These are phyloP conservation scores for Elsinoe fawcettii DNA, from an alignment of 2,329 filamentous ascomycete species.

Conservation along the genomic window DNA sequence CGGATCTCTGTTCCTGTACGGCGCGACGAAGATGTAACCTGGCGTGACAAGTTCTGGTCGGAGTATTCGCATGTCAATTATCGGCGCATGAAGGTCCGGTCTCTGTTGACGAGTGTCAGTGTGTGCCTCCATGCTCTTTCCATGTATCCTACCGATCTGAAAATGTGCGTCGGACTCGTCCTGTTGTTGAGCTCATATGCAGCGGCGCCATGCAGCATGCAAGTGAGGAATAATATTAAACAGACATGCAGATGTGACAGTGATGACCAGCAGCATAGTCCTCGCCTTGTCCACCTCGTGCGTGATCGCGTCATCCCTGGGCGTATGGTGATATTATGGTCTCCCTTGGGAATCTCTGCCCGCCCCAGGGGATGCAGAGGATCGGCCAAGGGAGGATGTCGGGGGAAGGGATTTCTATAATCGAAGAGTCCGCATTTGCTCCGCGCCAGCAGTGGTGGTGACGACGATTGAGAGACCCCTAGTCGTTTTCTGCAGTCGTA, in stretches of 20 bases:
- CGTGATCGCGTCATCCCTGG: conserved; percentile 11
- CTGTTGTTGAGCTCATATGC: conserved; percentile 27
- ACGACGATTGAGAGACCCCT: not conserved
- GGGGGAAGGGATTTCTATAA: not conserved
- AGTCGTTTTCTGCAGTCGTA: not conserved
- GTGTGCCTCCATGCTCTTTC: not conserved
- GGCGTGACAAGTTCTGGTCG: conserved; percentile 33
- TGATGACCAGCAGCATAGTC: not conserved
- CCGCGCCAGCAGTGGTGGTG: not conserved
- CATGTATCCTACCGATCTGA: conserved; percentile 29
- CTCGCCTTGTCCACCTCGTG: conserved; percentile 4
- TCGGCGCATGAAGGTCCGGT: conserved; percentile 34
- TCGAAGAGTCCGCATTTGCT: conserved; percentile 13
- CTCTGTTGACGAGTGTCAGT: conserved; percentile 24
- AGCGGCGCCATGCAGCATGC: conserved; percentile 16
- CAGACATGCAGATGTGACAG: not conserved
- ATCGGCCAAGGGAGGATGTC: not conserved
- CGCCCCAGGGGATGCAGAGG: conserved; percentile 11
- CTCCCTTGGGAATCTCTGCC: conserved; percentile 10
- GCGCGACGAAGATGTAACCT: conserved; percentile 46
- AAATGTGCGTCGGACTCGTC: conserved; percentile 30
- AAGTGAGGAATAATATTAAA: not conserved
- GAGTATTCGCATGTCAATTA: conserved; percentile 28
- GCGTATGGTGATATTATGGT: not conserved
- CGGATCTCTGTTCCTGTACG: conserved; percentile 42